Conservation (phyloP, 164 flowering plant species). For the Annona squamosa region DNA sequence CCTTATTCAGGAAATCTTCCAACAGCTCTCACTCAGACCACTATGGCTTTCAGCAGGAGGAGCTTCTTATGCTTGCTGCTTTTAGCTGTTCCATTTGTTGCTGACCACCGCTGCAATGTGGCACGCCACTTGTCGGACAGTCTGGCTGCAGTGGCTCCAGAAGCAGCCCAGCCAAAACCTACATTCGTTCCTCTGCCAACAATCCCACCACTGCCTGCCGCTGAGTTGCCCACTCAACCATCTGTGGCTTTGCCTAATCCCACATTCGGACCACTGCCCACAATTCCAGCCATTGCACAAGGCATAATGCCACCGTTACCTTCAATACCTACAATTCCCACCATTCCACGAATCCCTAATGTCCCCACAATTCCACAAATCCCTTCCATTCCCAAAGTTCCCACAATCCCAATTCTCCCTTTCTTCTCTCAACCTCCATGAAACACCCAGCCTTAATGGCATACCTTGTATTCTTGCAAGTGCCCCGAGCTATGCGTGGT, state of each 20-base stretch:
- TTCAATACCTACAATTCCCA: slow-evolving; percentile 1
- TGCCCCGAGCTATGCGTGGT: not conserved
- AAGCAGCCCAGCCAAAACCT: not conserved
- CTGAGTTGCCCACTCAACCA: not conserved
- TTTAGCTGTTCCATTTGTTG: not conserved
- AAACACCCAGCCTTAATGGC: not conserved
- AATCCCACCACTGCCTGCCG: not conserved
- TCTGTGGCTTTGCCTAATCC: not conserved
- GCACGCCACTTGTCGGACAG: not conserved
- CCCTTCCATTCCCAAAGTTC: slow-evolving; percentile 6
- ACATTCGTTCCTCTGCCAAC: not conserved
- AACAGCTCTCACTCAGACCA: not conserved
- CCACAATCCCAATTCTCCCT: not conserved
- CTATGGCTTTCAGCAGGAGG: not conserved
- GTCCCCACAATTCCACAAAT: slow-evolving; percentile 3
- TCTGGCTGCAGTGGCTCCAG: not conserved
- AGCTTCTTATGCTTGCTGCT: not conserved
- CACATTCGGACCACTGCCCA: not conserved
- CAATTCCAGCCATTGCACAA: not conserved
- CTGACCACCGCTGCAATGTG: not conserved
- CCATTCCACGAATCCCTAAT: slow-evolving; percentile 1
- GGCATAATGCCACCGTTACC: slow-evolving; percentile 4
- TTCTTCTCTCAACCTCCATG: slow-evolving; percentile 5
- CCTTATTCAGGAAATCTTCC: not conserved
- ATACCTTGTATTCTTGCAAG: not conserved